Conservation (phyloP, 176 grass and related monocot genomes). For the Elymus sibiricus region DNA sequence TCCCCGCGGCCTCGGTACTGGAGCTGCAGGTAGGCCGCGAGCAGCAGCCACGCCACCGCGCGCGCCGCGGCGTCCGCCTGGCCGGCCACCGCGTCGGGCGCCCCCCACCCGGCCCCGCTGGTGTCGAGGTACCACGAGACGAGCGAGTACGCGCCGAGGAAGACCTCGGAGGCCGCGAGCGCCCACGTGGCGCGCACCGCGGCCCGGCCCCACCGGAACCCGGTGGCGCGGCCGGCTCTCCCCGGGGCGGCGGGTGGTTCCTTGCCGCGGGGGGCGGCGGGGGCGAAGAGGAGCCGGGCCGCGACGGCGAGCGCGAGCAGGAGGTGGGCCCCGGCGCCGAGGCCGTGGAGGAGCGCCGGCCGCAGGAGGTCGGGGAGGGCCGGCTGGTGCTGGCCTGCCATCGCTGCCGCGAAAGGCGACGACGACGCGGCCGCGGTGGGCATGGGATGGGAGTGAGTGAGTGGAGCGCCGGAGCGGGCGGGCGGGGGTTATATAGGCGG, state of each 20-base stretch:
- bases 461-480: background rate
- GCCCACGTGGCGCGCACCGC: constrained; percentile 27
- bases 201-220: constrained; percentile 26
- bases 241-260: background rate
- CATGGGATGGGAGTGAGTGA: background rate
- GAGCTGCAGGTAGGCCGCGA: constrained; percentile 50
- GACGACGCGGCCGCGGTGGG: background rate
- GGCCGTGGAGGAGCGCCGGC: constrained; percentile 16
- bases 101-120: constrained; percentile 27
- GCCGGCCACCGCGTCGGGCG: background rate
- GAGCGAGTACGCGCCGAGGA: constrained; percentile 14
- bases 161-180: constrained; percentile 16
- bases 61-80: constrained; percentile 40
- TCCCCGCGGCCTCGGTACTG: constrained; percentile 24
- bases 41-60: constrained; percentile 53
- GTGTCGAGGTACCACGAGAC: constrained; percentile 27
- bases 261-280: background rate
- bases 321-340: constrained; percentile 6
- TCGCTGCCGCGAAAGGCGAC: background rate
- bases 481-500: background rate
- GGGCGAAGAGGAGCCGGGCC: background rate
- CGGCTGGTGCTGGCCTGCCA: background rate
- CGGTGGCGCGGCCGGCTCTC: background rate
- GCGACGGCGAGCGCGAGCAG: constrained; percentile 36
- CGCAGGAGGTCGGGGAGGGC: background rate